A percentile compares a stretch with the other conserved stretches of the same genome.
phyloP scores from a whole-genome alignment of 108 stramenopile genomes.

The Nitzschia sp. region DNA sequence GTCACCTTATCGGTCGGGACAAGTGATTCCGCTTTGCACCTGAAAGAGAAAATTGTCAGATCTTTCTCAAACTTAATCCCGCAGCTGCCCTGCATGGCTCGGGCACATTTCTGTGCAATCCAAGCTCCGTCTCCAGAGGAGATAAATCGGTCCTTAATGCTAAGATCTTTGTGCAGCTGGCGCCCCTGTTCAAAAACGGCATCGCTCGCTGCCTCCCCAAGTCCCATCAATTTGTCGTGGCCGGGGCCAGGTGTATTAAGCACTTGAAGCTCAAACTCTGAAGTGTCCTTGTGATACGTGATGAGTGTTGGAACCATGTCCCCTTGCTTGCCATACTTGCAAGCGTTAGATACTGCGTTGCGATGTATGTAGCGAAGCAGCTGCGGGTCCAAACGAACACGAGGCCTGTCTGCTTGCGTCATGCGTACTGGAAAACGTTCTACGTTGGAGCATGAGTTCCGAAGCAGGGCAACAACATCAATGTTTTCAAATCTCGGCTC shows the following conservation, averaged over 20 bases:
- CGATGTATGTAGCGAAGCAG: conserved; percentile 67
- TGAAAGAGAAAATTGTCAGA: conserved; percentile 54
- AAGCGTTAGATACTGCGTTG: conserved; percentile 76
- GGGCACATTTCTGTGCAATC: conserved; percentile 78
- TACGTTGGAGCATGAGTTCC: conserved; percentile 15
- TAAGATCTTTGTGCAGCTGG: conserved; percentile 41
- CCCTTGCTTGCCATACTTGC: conserved; percentile 67
- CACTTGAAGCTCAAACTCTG: conserved; percentile 52
- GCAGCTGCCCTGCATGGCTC: conserved; percentile 56
- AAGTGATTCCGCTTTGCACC: conserved; percentile 27
- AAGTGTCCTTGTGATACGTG: conserved; percentile 27
- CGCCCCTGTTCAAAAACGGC: conserved; percentile 58
- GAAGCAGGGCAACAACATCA: conserved; percentile 37
- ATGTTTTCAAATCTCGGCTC: conserved; percentile 48
- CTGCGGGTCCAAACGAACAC: conserved; percentile 49
- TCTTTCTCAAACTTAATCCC: conserved; percentile 53
- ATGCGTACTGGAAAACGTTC: conserved; percentile 46
- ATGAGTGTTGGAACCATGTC: conserved; percentile 53
- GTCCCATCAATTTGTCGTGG: conserved; percentile 53
- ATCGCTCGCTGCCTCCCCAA: conserved; percentile 38
- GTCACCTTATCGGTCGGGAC: background rate
- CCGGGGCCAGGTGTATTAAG: conserved; percentile 69
- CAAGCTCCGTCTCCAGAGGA: conserved; percentile 72
- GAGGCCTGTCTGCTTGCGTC: conserved; percentile 44
- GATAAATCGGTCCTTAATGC: background rate